Base-by-base conservation (phyloP, 2,329 filamentous ascomycete genomes). In the Microdochium bolleyi region DNA sequence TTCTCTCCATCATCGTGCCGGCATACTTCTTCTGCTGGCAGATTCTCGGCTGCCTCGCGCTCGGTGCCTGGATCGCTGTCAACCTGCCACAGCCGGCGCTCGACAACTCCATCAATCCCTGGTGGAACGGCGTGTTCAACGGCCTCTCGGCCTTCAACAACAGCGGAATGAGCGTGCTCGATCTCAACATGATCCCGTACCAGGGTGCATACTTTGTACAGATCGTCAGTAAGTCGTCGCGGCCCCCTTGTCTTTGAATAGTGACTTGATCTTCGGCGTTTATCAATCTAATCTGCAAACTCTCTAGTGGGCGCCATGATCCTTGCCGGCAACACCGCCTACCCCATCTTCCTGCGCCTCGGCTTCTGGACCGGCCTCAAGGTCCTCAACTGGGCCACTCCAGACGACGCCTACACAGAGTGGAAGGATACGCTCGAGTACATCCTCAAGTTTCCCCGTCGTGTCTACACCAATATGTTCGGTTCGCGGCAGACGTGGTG, bases 101-200 rank as follows among this genome's bases (percentile, higher is more conserved):
- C 2, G 66, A 63, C 3, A 85, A 87, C 62, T 80, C 77, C 13
- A 73, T 84, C 52, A 80, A 82, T 54, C 79, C 84, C 32, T 87
- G 81, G 80, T 88, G 84, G 84, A 71, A 82, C 2, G 84, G 84
- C 41, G 76, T 82, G 48, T 88, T 88, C 68, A 83, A 85, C 55
- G 81, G 80, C 2, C 77, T 82, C 3, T 85, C 82, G 19, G 84
- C 84, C 0, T 88, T 88, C 66, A 87, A 86, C 67, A 88, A 87
- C 58, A 83, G 77, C n/a, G 84, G 84, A 41, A 85, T 88, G 82
- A 80, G 78, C 21, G 70, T 87, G 34, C 68, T 87, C 13, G 83
- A 88, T 62, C 76, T 78, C 41, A 87, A 85, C 60, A 84, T 89
- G 70, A 70, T 79, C 3, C 79, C 80, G 0, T 86, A 84, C 54